These are phyloP conservation scores for Gastrolobium villosum DNA, from an alignment of 306 rosid species.

Conservation along the genomic window DNA sequence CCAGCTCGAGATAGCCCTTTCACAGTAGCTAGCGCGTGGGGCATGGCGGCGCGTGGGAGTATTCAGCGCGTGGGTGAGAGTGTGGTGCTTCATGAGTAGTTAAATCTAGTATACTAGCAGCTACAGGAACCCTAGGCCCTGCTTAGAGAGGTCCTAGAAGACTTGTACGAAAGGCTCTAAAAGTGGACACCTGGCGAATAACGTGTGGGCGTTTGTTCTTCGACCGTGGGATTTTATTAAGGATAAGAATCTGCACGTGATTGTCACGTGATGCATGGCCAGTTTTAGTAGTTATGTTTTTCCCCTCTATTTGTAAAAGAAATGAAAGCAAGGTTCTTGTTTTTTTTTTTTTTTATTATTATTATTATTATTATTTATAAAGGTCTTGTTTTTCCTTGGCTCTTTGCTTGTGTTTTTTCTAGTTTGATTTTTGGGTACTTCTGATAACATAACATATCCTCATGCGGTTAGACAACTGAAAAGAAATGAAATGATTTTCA, in stretches of 20 bases:
- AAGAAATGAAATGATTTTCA: slow-evolving; percentile 22
- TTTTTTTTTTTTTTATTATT: background rate
- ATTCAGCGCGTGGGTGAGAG: background rate
- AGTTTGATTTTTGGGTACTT: background rate
- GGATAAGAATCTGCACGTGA: slow-evolving; percentile 84
- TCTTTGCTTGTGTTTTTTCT: background rate
- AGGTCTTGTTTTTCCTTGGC: background rate
- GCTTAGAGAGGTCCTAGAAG: background rate
- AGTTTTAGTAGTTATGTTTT: slow-evolving; percentile 32
- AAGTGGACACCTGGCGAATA: slow-evolving; percentile 64
- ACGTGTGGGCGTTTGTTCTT: slow-evolving; percentile 54
- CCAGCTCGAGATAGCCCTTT: slow-evolving; percentile 74
- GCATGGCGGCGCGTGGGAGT: background rate
- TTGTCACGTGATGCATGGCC: slow-evolving; percentile 58
- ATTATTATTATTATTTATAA: background rate
- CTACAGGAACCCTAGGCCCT: background rate
- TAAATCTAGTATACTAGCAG: slow-evolving; percentile 3
- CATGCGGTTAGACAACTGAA: background rate
- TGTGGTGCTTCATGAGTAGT: no score
- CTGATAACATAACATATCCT: background rate
- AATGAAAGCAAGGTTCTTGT: background rate
- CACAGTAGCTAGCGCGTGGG: slow-evolving; percentile 58
- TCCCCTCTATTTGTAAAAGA: background rate
- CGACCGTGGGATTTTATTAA: slow-evolving; percentile 40
- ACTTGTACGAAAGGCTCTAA: slow-evolving; percentile 15